Base-by-base conservation (phyloP, 805 yeast species). In the Hagleromyces aurorensis region DNA sequence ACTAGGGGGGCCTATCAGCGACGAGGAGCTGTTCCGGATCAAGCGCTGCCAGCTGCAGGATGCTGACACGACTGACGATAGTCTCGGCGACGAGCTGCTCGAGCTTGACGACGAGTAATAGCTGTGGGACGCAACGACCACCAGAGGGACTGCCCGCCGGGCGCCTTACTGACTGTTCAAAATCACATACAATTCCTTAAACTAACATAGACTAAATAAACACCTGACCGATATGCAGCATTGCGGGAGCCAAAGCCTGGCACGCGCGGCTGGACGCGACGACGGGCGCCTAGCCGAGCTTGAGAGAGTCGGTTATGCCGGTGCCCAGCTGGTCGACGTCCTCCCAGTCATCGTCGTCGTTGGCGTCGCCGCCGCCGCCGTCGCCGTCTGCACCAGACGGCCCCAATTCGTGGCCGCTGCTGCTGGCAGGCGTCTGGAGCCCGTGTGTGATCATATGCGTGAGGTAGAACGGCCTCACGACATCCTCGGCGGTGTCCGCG, bases 1-100 rank as follows among this genome's bases (percentile, higher is more conserved):
- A 34, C 54, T 81, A 21, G 93, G 89, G 2, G 86, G 84, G 7
- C 72, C 72, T 2, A 44, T 64, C 14, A 70, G 58, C 54, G 72
- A 59, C 55, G 26, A 38, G 11, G 55, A 52, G 25, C 31, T 57
- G 21, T 40, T 48, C 29, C 42, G 32, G 43, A 45, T 41, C 37
- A 54, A 37, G 46, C 57, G 49, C 23, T 60, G 57, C 24, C 66
- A 65, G 23, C 50, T 48, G 21, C 64, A 58, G 5, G 63, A 59
- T 22, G 66, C 54, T 16, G 67, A 59, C 9, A 46, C 44, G n/a
- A 60, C 50, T 10, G 50, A 48, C 9, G 49, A 57, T 26, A 36
- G 50, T 33, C 59, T 51, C 21, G 52, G 47, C 27, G 29, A 33
- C 13, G 27, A 30, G 8, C 25, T 21, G 8, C 16, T 45, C 18